These are phyloP conservation scores for Tetrahymena malaccensis DNA, from an alignment of 73 alveolate genomes.

Conservation along the genomic window DNA sequence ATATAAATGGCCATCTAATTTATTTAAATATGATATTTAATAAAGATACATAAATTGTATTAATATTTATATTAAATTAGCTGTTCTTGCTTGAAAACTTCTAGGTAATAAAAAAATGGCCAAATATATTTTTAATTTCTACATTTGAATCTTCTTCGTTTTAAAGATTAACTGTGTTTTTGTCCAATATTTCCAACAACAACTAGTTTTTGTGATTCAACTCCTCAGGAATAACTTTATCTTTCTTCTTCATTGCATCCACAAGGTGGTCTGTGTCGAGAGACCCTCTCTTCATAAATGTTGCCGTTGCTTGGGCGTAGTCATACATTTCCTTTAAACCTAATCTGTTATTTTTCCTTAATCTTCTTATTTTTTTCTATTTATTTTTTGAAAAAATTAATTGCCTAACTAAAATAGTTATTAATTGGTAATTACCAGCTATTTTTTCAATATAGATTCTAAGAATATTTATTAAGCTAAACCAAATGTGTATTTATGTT, in stretches of 20 bases:
- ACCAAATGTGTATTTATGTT: too few species aligned
- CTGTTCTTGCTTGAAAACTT: not conserved
- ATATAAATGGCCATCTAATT: not conserved
- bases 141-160: not conserved
- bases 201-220: not conserved
- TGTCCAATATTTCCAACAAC: not conserved
- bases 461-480: too few species aligned
- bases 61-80: not conserved
- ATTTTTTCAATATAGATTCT: not conserved
- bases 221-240: not conserved
- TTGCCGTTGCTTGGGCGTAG: not conserved
- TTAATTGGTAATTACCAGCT: not conserved
- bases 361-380: not conserved
- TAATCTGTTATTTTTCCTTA: not conserved
- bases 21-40: not conserved
- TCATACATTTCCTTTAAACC: not conserved
- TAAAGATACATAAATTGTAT: not conserved
- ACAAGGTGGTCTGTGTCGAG: not conserved
- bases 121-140: not conserved
- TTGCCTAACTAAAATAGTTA: not conserved
- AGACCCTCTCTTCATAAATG: not conserved
- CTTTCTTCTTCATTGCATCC: not conserved
- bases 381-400: not conserved
- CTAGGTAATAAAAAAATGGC: not conserved
- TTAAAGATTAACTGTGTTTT: not conserved